Base-by-base conservation (phyloP, 768 basidiomycete species). In the Pisolithus microcarpus region DNA sequence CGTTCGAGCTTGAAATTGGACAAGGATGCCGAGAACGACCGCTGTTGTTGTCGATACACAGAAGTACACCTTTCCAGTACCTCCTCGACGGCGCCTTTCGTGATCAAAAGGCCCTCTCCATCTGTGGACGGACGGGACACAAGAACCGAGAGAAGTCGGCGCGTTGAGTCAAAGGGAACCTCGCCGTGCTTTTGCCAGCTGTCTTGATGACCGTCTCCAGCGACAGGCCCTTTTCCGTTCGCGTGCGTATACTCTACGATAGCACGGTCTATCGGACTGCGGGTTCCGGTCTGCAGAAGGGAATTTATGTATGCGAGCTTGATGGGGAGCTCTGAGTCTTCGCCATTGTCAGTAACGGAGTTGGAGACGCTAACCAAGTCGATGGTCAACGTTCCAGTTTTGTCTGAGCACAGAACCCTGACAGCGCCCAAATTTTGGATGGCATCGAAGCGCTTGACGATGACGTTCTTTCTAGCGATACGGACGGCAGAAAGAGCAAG, bases 341-440 rank as follows among this genome's bases (percentile, higher is more conserved):
- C 61, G 39, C 64, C 62, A 38, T 40, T 46, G 37, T 19, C 24
- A 19, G 62, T 47, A 4, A 66, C 55, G 49, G 56, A 67, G 59
- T 54, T 66, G 47, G 54, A 71, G 64, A 49, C 68, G 48, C 76
- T 73, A 65, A 68, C 65, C 18, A 57, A 57, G 52, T 66, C 65
- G 37, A 61, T 64, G 8, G 78, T 79, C 28, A 80, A 61, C 15
- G 82, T 85, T 23, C 82, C 82, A 1, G 82, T 85, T 63, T 84
- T 84, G 63, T 85, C 82, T 21, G 79, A 80, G 61, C 82, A 84
- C 48, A 75, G 61, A 45, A 74, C 59, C 49, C 66, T 69, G 24
- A 84, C 80, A 8, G 75, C 78, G 10, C 81, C 79, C 38, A 85
- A 61, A 46, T 76, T 80, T 59, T 84, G 81, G 54, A 84, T 70